phyloP scores from a whole-genome alignment of 768 basidiomycete species.

The Astraeus odoratus region DNA sequence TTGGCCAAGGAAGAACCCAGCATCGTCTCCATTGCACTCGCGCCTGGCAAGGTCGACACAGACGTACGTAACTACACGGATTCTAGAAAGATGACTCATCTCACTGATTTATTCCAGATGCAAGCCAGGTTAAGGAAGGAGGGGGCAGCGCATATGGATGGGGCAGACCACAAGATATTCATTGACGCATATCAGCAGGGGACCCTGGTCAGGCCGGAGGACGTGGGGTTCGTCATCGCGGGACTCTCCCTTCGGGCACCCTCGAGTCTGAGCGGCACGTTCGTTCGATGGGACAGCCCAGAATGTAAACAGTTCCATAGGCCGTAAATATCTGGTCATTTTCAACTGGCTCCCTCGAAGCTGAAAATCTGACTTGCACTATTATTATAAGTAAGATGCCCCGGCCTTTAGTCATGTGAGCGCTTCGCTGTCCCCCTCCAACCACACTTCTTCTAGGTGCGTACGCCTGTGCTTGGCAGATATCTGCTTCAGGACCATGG shows the following conservation, averaged over 20 bases:
- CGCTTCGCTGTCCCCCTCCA: too few species aligned
- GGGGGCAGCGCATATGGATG: conserved; percentile 48
- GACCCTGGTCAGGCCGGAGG: conserved; percentile 68
- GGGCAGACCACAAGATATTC: conserved; percentile 52
- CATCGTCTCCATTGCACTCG: conserved; percentile 66
- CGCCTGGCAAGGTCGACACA: conserved; percentile 88
- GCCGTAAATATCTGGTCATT: background rate
- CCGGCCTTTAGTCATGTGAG: too few species aligned
- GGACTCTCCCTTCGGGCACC: conserved; percentile 62
- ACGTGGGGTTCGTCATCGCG: conserved; percentile 75
- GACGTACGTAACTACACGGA: conserved; percentile 37
- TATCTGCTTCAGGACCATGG: background rate
- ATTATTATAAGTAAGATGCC: too few species aligned
- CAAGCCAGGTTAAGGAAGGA: conserved; percentile 47
- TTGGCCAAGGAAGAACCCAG: conserved; percentile 78
- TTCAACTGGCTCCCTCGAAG: background rate
- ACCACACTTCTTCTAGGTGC: too few species aligned
- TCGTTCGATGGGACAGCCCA: conserved; percentile 74
- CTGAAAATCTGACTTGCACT: background rate
- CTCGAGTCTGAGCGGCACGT: conserved; percentile 61
- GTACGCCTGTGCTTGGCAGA: too few species aligned
- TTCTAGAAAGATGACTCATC: background rate
- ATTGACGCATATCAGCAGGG: conserved; percentile 51
- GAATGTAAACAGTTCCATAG: conserved; percentile 53
- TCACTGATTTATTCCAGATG: conserved; percentile 45